Conservation (phyloP, 1,139 yeast genomes). For the Suhomyces yuchorum region DNA sequence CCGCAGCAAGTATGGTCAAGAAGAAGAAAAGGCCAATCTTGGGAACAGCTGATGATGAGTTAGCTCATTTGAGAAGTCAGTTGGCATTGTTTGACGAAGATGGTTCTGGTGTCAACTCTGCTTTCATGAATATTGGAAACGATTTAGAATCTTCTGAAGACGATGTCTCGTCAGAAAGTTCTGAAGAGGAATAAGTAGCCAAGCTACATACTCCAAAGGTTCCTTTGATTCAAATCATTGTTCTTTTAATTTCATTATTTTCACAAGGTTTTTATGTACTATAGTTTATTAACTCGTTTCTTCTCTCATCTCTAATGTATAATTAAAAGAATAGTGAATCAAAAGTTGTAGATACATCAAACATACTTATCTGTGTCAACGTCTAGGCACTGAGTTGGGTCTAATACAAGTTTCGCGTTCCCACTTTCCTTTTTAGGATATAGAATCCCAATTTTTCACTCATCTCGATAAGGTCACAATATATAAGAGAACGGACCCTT, state of each 20-base stretch:
- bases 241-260: conserved; percentile 8
- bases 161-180: conserved; percentile 54
- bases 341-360: background rate
- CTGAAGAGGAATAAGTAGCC: conserved; percentile 62
- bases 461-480: background rate
- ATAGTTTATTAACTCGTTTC: conserved; percentile 7
- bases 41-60: conserved; percentile 71
- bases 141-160: conserved; percentile 35
- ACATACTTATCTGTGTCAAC: too few species aligned
- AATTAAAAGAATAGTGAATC: conserved; percentile 8
- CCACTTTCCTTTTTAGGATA: conserved; percentile 5
- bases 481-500: background rate
- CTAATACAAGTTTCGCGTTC: too few species aligned
- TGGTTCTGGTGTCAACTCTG: conserved; percentile 23
- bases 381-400: too few species aligned
- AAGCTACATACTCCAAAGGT: background rate
- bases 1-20: conserved; percentile 32
- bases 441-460: conserved; percentile 3
- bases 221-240: conserved; percentile 1
- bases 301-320: conserved; percentile 12
- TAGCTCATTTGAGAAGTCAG: conserved; percentile 82
- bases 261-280: conserved; percentile 10
- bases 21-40: conserved; percentile 57
- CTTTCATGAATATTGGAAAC: conserved; percentile 31
- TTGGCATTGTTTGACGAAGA: conserved; percentile 66